Evolutionary conservation across 2,329 filamentous ascomycete species (phyloP).

Genomic region (Colletotrichum sublineola): DNA sequence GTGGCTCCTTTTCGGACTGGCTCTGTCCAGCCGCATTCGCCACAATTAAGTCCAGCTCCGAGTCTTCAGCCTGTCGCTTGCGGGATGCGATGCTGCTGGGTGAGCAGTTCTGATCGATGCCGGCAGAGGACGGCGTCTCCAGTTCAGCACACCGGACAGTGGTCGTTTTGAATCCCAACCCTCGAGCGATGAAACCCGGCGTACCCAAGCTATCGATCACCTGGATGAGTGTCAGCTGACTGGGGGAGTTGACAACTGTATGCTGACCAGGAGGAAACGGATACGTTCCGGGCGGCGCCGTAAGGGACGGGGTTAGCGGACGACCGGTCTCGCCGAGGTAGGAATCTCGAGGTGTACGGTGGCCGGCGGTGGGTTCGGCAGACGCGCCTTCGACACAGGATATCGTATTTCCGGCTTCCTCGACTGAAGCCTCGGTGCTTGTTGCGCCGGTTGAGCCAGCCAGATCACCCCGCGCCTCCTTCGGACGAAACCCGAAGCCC

Average conservation of each 20-base stretch:
- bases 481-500: neutral
- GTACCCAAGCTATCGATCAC: neutral
- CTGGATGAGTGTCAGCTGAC: neutral
- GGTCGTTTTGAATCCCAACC: neutral
- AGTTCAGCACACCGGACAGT: neutral
- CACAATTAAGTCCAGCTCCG: conserved; percentile 50
- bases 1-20: conserved; percentile 4
- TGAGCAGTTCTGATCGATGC: neutral
- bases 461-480: neutral
- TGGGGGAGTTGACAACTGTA: neutral
- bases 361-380: neutral
- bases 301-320: neutral
- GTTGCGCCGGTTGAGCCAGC: neutral
- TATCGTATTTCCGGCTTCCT: neutral
- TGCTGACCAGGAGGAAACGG: neutral
- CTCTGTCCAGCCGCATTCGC: conserved; percentile 24
- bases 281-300: neutral
- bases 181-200: neutral
- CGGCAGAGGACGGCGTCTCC: neutral
- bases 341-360: neutral
- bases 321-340: neutral
- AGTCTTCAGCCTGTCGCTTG: conserved; percentile 49
- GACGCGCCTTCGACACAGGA: neutral
- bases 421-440: neutral
- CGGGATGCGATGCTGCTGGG: conserved; percentile 33